Conservation (phyloP, 306 rosid genomes). For the Psophocarpus tetragonolobus region DNA sequence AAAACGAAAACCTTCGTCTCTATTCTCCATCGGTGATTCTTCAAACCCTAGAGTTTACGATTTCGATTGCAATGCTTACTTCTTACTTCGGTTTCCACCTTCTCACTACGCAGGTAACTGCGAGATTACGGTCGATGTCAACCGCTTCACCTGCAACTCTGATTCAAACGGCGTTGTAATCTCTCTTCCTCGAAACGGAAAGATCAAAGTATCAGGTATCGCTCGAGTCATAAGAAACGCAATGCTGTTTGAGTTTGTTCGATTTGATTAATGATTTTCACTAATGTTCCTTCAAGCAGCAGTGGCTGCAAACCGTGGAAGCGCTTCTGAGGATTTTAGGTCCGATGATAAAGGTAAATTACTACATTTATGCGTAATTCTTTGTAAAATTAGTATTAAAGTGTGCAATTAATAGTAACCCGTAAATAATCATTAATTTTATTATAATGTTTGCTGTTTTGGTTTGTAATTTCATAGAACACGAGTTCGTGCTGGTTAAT, state of each 20-base stretch:
- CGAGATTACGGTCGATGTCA: slow-evolving; percentile 58
- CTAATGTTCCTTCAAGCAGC: slow-evolving; percentile 25
- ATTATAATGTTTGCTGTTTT: background rate
- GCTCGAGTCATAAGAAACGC: background rate
- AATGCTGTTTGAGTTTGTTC: background rate
- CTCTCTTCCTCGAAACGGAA: slow-evolving; percentile 50
- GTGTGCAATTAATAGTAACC: background rate
- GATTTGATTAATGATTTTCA: slow-evolving; percentile 13
- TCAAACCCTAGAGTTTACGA: slow-evolving; percentile 26
- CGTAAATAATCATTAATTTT: background rate
- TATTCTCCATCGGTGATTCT: slow-evolving; percentile 60
- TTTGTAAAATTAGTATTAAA: background rate
- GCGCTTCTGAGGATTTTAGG: slow-evolving; percentile 16
- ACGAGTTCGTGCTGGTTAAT: slow-evolving; percentile 59
- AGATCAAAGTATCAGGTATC: slow-evolving; percentile 56
- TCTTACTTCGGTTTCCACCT: background rate
- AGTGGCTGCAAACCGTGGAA: slow-evolving; percentile 31
- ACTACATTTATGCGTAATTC: background rate
- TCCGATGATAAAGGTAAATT: slow-evolving; percentile 37
- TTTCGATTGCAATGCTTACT: background rate
- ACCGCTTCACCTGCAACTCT: slow-evolving; percentile 51
- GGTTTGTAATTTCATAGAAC: slow-evolving; percentile 38
- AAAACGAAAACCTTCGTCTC: slow-evolving; percentile 45
- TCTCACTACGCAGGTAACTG: slow-evolving; percentile 57
- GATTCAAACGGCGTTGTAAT: slow-evolving; percentile 47